phyloP scores from a whole-genome alignment of 2,329 filamentous ascomycete genomes.

The Beauveria sp. region DNA sequence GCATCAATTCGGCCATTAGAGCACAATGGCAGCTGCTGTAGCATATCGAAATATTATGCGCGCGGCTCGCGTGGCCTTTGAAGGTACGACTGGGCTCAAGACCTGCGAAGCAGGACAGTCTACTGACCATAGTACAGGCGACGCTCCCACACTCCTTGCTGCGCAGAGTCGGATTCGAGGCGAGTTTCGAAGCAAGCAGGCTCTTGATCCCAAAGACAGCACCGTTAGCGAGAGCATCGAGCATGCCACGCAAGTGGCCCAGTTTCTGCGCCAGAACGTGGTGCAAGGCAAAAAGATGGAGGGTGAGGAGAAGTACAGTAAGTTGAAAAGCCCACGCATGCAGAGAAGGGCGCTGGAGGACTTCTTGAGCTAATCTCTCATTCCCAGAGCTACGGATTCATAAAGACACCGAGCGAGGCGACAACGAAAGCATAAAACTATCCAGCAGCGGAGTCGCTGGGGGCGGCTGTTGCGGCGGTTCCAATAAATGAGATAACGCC shows the following conservation, averaged over 20 bases:
- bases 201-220: conserved; percentile 48
- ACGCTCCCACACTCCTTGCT: conserved; percentile 58
- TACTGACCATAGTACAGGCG: conserved; percentile 45
- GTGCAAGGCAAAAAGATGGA: conserved; percentile 66
- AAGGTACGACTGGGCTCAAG: conserved; percentile 45
- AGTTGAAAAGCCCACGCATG: conserved; percentile 23
- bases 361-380: too few species aligned
- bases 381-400: conserved; percentile 75
- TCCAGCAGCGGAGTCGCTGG: conserved; percentile 23
- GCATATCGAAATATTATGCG: conserved; percentile 80
- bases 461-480: conserved; percentile 23
- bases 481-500: neutral
- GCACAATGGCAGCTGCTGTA: conserved; percentile 56
- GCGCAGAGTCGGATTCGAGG: conserved; percentile 66
- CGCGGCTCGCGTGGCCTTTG: conserved; percentile 73
- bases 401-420: conserved; percentile 79
- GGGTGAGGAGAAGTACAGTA: conserved; percentile 48
- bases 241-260: conserved; percentile 76
- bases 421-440: conserved; percentile 82
- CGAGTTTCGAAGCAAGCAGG: conserved; percentile 62
- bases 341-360: too few species aligned
- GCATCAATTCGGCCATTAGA: neutral
- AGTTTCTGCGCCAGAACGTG: conserved; percentile 72
- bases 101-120: too few species aligned
- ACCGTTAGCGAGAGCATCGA: conserved; percentile 58